phyloP scores from a whole-genome alignment of 2,329 filamentous ascomycete genomes.

The Calonectria pauciramosa region DNA sequence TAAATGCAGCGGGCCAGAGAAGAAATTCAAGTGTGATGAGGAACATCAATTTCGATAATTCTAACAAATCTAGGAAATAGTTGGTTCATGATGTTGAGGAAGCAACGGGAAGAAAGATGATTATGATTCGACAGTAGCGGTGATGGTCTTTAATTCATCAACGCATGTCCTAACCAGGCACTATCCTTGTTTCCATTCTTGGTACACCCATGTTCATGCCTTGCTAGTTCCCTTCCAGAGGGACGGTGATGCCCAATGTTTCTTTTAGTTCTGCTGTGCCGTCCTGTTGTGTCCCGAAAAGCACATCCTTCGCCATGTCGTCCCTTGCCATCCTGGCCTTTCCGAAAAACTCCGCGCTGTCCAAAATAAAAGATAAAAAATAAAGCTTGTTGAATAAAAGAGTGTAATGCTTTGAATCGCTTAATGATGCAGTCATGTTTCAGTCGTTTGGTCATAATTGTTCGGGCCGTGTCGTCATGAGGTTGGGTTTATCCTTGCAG shows the following conservation, averaged over 20 bases:
- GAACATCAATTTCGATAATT: neutral
- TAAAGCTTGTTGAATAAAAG: constrained; percentile 5
- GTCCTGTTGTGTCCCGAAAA: neutral
- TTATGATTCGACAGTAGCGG: constrained; percentile 37
- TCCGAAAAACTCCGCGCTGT: constrained; percentile 41
- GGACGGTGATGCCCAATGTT: constrained; percentile 33
- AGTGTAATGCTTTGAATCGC: constrained; percentile 19
- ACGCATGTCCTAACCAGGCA: constrained; percentile 34
- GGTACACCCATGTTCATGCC: constrained; percentile 22
- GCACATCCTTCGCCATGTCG: neutral
- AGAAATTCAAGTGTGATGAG: neutral
- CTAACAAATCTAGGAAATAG: neutral
- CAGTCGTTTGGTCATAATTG: constrained; percentile 25
- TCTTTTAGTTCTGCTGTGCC: constrained; percentile 14
- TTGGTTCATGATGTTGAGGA: constrained; percentile 6
- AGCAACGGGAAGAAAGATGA: constrained; percentile 19
- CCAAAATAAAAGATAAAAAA: constrained; percentile 29
- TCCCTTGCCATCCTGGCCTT: constrained; percentile 10
- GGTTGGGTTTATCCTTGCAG: constrained; percentile 10
- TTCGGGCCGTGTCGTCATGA: constrained; percentile 35
- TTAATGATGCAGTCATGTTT: constrained; percentile 36
- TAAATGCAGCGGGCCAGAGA: too few relatives aligned
- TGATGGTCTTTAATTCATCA: constrained; percentile 40
- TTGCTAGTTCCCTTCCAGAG: constrained; percentile 40
- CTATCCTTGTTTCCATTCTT: constrained; percentile 26